Conservation (phyloP, 2,329 filamentous ascomycete genomes). For the Fonsecaea pedrosoi region DNA sequence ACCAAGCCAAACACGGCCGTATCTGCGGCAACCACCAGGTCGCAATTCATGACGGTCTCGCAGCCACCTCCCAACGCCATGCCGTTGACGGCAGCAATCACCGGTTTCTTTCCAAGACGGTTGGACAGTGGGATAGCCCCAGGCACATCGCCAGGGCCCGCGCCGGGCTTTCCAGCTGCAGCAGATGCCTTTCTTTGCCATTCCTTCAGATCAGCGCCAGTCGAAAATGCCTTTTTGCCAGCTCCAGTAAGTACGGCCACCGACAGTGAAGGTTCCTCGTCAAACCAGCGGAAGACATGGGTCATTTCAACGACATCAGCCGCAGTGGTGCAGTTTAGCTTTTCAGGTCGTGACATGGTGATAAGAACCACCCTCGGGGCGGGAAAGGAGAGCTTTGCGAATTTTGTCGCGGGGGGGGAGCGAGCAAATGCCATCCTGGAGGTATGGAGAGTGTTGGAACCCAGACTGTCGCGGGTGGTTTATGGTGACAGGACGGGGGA, state of each 20-base stretch:
- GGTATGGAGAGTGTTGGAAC: neutral
- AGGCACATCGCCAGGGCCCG: constrained; percentile 14
- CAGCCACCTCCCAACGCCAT: constrained; percentile 76
- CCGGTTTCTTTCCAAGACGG: constrained; percentile 71
- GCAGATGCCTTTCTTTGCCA: constrained; percentile 39
- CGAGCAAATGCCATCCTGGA: neutral
- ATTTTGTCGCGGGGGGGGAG: constrained; percentile 5
- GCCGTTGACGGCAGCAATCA: constrained; percentile 78
- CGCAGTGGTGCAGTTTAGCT: constrained; percentile 53
- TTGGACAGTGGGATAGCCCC: constrained; percentile 53
- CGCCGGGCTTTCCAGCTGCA: constrained; percentile 9
- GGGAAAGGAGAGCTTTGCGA: constrained; percentile 49
- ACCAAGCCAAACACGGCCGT: constrained; percentile 70
- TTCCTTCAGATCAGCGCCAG: constrained; percentile 55
- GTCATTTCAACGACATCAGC: constrained; percentile 50
- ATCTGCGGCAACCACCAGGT: constrained; percentile 68
- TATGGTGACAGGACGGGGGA: neutral
- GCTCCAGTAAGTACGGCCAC: constrained; percentile 52
- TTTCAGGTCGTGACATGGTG: constrained; percentile 52
- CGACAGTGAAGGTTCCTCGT: constrained; percentile 50
- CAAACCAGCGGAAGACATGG: constrained; percentile 53
- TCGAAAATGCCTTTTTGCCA: constrained; percentile 51
- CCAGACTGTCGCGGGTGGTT: neutral
- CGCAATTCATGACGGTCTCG: constrained; percentile 76
- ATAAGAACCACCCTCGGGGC: constrained; percentile 54